Evolutionary conservation across 73 alveolate genomes (phyloP).

Genomic region (Tetrahymena malaccensis): DNA sequence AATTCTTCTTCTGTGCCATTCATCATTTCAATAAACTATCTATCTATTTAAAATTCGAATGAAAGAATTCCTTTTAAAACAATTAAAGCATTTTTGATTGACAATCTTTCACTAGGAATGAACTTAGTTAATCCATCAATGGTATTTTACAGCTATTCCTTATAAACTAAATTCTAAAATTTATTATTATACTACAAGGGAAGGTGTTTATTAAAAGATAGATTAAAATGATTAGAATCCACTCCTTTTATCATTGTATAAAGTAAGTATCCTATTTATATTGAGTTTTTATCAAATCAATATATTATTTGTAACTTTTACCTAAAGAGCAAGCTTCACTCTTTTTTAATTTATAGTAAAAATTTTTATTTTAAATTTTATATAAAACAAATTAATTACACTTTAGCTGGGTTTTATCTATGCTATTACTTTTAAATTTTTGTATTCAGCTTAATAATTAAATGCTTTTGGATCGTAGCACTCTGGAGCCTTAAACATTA

Average conservation of each 20-base stretch:
- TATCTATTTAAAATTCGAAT: background rate
- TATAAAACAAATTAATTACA: background rate
- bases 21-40: background rate
- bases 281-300: too few relatives aligned
- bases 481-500: too few relatives aligned
- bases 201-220: background rate
- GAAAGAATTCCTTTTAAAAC: background rate
- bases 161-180: background rate
- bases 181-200: background rate
- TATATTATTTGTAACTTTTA: too few relatives aligned
- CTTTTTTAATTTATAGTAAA: background rate
- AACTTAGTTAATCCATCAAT: background rate
- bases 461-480: too few relatives aligned
- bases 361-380: too few relatives aligned
- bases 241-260: background rate
- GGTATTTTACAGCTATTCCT: background rate
- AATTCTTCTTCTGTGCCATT: too few relatives aligned
- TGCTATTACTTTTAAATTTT: background rate
- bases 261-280: background rate
- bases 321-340: background rate
- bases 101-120: background rate
- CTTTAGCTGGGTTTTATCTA: background rate
- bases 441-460: too few relatives aligned
- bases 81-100: too few relatives aligned
- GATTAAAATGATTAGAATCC: too few relatives aligned